A percentile compares a stretch with the other conserved stretches of the same genome.
phyloP scores from a whole-genome alignment of 192 early-diverging fungal genomes.

The Coemansia sp. region DNA sequence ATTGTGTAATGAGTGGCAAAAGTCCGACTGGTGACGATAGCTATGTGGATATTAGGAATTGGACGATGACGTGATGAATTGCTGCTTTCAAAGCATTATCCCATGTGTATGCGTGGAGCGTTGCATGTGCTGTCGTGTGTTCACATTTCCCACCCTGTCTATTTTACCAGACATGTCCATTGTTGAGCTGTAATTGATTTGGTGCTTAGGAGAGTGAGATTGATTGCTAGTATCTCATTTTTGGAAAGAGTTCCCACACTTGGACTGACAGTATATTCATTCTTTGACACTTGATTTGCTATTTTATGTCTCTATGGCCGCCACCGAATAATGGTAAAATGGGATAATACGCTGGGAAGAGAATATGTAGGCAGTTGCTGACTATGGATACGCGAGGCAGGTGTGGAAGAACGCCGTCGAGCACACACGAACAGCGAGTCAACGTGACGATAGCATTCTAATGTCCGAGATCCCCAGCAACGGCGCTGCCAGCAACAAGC shows the following conservation, averaged over 20 bases:
- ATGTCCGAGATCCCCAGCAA: background rate
- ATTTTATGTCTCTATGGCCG: background rate
- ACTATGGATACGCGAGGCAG: conserved; percentile 64
- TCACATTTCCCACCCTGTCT: too few relatives aligned
- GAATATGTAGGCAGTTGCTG: conserved; percentile 55
- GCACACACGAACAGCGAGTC: background rate
- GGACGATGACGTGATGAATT: too few relatives aligned
- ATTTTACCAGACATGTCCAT: too few relatives aligned
- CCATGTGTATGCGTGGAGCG: too few relatives aligned
- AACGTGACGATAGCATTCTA: background rate
- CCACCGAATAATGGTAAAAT: background rate
- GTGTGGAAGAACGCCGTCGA: conserved; percentile 24
- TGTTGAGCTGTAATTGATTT: too few relatives aligned
- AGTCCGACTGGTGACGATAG: too few relatives aligned
- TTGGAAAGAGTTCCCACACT: background rate
- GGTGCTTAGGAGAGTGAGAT: too few relatives aligned
- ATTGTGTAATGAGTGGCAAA: too few relatives aligned
- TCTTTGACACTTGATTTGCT: background rate
- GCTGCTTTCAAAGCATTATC: too few relatives aligned
- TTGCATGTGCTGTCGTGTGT: too few relatives aligned
- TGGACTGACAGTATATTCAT: background rate
- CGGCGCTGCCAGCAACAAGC: conserved; percentile 7
- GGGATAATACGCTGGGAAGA: background rate
- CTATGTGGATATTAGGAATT: too few relatives aligned
- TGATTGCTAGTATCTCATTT: background rate